These are phyloP conservation scores for Narthecium ossifragum DNA, from an alignment of 106 monocot genomes.

Conservation along the genomic window DNA sequence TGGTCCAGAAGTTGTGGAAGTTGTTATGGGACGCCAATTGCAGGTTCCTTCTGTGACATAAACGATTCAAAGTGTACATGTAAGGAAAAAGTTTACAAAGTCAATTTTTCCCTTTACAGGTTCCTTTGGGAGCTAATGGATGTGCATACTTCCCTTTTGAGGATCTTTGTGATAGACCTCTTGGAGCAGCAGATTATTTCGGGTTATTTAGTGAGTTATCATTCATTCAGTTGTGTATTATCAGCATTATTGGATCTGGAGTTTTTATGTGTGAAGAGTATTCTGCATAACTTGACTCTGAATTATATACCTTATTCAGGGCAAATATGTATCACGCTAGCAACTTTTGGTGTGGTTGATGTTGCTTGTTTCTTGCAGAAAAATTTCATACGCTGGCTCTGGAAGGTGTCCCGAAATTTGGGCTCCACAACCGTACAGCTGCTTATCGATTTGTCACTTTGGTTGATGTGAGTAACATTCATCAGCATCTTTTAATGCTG, in stretches of 20 bases:
- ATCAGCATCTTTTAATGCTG: too few relatives aligned
- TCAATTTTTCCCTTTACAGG: slow-evolving; percentile 28
- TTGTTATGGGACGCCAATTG: slow-evolving; percentile 86
- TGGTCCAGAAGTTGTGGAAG: slow-evolving; percentile 69
- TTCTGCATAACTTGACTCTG: too few relatives aligned
- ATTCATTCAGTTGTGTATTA: too few relatives aligned
- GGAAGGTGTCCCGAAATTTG: slow-evolving; percentile 86
- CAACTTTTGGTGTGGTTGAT: too few relatives aligned
- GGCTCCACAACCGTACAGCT: slow-evolving; percentile 68
- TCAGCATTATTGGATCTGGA: too few relatives aligned
- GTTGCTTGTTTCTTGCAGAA: slow-evolving; percentile 36
- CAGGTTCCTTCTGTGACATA: slow-evolving; percentile 34
- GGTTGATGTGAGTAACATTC: slow-evolving; percentile 73
- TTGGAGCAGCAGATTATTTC: slow-evolving; percentile 96
- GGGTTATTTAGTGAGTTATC: slow-evolving; percentile 81
- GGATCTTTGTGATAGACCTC: slow-evolving; percentile 86
- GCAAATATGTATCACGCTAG: too few relatives aligned
- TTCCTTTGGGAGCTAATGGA: slow-evolving; percentile 77
- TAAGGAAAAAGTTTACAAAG: background rate
- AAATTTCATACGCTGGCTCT: slow-evolving; percentile 90
- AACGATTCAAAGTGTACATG: background rate
- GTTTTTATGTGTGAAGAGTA: too few relatives aligned
- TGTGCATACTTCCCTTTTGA: slow-evolving; percentile 95
- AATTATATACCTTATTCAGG: too few relatives aligned
- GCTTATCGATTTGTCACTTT: slow-evolving; percentile 93